Evolutionary conservation across 2,329 filamentous ascomycete species (phyloP).

Genomic region (Dactylonectria macrodidyma): DNA sequence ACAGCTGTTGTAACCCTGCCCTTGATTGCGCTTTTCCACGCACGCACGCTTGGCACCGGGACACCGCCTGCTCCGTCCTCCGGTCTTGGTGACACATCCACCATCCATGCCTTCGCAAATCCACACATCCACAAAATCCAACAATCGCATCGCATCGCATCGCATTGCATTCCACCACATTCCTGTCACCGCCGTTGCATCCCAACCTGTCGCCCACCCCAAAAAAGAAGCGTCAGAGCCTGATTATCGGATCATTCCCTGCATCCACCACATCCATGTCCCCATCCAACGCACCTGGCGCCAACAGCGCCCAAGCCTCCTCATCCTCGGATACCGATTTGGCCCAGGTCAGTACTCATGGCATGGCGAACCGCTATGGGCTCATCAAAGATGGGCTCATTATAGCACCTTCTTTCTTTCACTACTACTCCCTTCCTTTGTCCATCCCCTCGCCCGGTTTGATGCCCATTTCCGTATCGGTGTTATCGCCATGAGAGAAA

Average conservation of each 20-base stretch:
- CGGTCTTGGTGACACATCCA: background rate
- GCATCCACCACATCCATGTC: conserved; percentile 28
- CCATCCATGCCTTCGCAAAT: conserved; percentile 6
- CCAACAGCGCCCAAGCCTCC: conserved; percentile 32
- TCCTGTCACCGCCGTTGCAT: background rate
- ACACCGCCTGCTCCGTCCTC: conserved; percentile 6
- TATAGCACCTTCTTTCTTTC: too few species aligned
- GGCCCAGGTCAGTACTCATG: conserved; percentile 42
- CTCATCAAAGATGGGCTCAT: background rate
- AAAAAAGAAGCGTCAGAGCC: background rate
- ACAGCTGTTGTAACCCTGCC: background rate
- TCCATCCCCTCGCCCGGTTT: background rate
- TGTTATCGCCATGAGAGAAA: background rate
- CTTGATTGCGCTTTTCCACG: background rate
- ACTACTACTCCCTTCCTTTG: background rate
- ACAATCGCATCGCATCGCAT: background rate
- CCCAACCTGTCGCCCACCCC: background rate
- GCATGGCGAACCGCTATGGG: background rate
- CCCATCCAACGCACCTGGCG: conserved; percentile 32
- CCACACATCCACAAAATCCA: background rate
- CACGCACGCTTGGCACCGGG: background rate
- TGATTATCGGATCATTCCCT: conserved; percentile 7
- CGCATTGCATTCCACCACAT: conserved; percentile 20
- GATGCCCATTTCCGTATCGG: background rate
- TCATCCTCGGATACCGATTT: conserved; percentile 45